Evolutionary conservation across 352 stramenopile species (phyloP).

Genomic region (Elongisporangium undulatum): DNA sequence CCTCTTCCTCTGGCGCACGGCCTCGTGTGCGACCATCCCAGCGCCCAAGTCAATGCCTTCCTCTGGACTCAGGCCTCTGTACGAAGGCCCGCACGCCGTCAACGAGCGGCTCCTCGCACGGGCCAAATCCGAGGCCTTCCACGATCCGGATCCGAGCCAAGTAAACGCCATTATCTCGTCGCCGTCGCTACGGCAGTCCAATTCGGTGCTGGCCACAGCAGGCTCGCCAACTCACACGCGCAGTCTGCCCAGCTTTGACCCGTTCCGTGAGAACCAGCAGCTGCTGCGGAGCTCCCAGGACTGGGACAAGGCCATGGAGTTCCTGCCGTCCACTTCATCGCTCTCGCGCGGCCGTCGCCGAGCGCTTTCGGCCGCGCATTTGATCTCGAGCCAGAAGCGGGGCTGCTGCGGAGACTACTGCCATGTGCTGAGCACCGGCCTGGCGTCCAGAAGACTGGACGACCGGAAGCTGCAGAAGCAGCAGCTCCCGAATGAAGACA

Average conservation of each 20-base stretch:
- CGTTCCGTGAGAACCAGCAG: slow-evolving; percentile 28
- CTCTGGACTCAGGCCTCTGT: slow-evolving; percentile 11
- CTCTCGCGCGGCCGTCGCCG: slow-evolving; percentile 52
- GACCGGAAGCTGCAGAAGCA: slow-evolving; percentile 21
- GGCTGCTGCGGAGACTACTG: slow-evolving; percentile 75
- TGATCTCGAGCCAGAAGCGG: slow-evolving; percentile 70
- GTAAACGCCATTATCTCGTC: slow-evolving; percentile 72
- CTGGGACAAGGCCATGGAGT: slow-evolving; percentile 56
- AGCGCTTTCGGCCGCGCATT: slow-evolving; percentile 50
- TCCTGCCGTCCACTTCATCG: slow-evolving; percentile 39
- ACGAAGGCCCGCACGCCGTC: slow-evolving; percentile 55
- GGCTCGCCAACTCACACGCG: slow-evolving; percentile 25
- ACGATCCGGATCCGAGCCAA: slow-evolving; percentile 49
- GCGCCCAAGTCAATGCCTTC: slow-evolving; percentile 3
- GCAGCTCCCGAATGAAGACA: slow-evolving; percentile 8
- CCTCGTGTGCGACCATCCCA: slow-evolving; percentile 47
- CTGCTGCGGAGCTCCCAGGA: slow-evolving; percentile 27
- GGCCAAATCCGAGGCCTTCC: slow-evolving; percentile 43
- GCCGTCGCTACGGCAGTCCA: slow-evolving; percentile 29
- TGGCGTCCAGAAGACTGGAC: slow-evolving; percentile 36
- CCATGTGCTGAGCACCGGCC: slow-evolving; percentile 29
- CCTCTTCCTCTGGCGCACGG: slow-evolving; percentile 55
- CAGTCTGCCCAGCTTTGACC: slow-evolving; percentile 20
- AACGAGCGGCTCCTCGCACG: slow-evolving; percentile 57
- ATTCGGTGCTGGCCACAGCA: slow-evolving; percentile 21